Evolutionary conservation across 2,329 filamentous ascomycete genomes (phyloP), one percentile per base, ranked within the genome.

Genomic region (Stachybotrys chartarum): DNA sequence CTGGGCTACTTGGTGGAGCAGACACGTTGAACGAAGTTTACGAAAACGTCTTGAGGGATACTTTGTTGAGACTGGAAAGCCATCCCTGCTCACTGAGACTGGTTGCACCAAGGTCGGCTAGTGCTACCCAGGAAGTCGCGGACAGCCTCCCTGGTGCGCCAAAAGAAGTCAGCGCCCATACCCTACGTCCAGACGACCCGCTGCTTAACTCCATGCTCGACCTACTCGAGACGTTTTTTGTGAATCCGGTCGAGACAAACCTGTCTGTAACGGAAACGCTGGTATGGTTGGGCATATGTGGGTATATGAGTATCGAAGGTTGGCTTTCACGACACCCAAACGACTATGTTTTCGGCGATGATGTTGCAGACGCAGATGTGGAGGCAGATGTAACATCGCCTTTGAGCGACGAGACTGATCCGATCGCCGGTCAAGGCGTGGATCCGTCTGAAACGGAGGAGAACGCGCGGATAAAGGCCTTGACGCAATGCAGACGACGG

Each of bases 171-270:
- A 78, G 74, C 50, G 78, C 72, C 39, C 85, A 88, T 64, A 84
- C 84, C 6, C 75, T 90, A 17, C 79, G 79, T 54, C 78, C 77
- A 1, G 82, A 83, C 54, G 86, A 86, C 60, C 84, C 80, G 48
- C 79, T 85, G 42, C 77, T 86, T 50, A 83, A 82, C 67, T 83
- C 88, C 8, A 75, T 89, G 2, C 73, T 88, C 10, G 85, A 88
- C 48, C 78, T 93, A 7, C 72, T 99, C 11, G 81, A 87, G 49
- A 86, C 80, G 0, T 99, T 97, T 65, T 91, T 97, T 63, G 81
- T 90, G 6, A 99, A 99, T 63, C 87, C 91, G 3, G 85, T 97
- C 3, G 91, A 97, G 63, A 92, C 89, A 3, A 99, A 99, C 62
- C 75, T 99, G 4, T 88, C 88, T 0, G 78, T 97, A 1, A 97